Evolutionary conservation across 2,329 filamentous ascomycete genomes (phyloP), one percentile per base, ranked within the genome.

Genomic region (Nothopassalora personata): DNA sequence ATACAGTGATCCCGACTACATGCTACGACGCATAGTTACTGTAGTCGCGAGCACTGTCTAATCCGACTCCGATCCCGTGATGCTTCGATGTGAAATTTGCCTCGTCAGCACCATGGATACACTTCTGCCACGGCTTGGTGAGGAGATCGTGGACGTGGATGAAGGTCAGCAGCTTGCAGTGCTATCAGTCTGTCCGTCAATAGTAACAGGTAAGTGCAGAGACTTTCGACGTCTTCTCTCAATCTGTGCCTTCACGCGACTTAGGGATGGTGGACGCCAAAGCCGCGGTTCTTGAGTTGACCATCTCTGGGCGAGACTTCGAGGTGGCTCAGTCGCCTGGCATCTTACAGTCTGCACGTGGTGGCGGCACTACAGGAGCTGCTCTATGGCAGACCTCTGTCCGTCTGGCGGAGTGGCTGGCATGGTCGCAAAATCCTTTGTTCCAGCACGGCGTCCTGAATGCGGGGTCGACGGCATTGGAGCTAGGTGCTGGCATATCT

Each of bases 341-440:
- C 9, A 80, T 97, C 9, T 81, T 99, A 39, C 86, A 86, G 1
- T 96, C 91, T 1, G 83, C 86, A 62, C 84, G 91, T 33, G 81
- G 84, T 30, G 86, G 82, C 11, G 88, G 88, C 1, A 91, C 88
- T 1, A 91, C 88, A 1, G 87, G 88, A 49, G 88, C 88, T 70
- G 84, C 96, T 18, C 79, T 97, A 8, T 99, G 94, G 94, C 91
- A 89, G 74, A 88, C 96, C 66, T 93, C 91, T 0, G 91, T 92
- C 8, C 79, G 86, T 48, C 86, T 97, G 70, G 90, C 92, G 23
- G 79, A 84, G 64, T 97, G 91, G 91, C 81, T 97, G 49, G 80
- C 85, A 34, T 80, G 81, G 3, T 73, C 81, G 1, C 70, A 74
- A 31, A 91, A 91, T 71, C 73, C 84, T 0, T 80, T 97, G 51